Evolutionary conservation across 352 stramenopile genomes (phyloP), one percentile per base, ranked within the genome.

Genomic region (Pythium utonaiense): DNA sequence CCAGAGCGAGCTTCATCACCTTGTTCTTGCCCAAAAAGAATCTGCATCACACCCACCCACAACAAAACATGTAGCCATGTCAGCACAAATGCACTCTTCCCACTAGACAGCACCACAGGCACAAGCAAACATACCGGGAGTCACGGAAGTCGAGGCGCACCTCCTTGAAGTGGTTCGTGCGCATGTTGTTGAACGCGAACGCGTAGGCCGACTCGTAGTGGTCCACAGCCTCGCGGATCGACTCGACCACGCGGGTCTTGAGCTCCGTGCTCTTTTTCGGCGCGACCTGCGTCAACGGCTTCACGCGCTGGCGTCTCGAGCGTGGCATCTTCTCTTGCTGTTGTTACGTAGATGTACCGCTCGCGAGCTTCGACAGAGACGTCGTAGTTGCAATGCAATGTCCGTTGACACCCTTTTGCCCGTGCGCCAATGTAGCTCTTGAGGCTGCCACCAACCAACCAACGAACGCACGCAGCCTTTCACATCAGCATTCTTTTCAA

Each of bases 21-120:
- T 98, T 99, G 81, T 99, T 99, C 78, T 99, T 99, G 66, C 97
- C 97, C 53, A 99, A 70, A 68, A 99, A 98, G 74, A 99, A 98
- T 55, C 92, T 93, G 53, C 69, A 80, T n/a, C 58, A n/a, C n/a
- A n/a, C n/a, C n/a, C n/a, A n/a, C n/a, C n/a, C n/a, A n/a, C n/a
- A 66, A n/a, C 33, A 25, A 47, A 21, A 6, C 40, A 47, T 47
- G 40, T 47, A 47, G 40, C 40, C 40, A 47, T 47, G 40, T 47
- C n/a, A 47, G 40, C 5, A 47, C 40, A 47, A 40, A 9, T 9
- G n/a, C 28, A 33, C 9, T 33, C 28, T 33, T 9, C 28, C 9
- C 28, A 33, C n/a, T n/a, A n/a, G n/a, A n/a, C n/a, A n/a, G n/a
- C n/a, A n/a, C n/a, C n/a, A n/a, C n/a, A n/a, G n/a, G n/a, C n/a